Conservation (phyloP, 2,329 filamentous ascomycete genomes). For the Sporothrix brunneoviolacea region DNA sequence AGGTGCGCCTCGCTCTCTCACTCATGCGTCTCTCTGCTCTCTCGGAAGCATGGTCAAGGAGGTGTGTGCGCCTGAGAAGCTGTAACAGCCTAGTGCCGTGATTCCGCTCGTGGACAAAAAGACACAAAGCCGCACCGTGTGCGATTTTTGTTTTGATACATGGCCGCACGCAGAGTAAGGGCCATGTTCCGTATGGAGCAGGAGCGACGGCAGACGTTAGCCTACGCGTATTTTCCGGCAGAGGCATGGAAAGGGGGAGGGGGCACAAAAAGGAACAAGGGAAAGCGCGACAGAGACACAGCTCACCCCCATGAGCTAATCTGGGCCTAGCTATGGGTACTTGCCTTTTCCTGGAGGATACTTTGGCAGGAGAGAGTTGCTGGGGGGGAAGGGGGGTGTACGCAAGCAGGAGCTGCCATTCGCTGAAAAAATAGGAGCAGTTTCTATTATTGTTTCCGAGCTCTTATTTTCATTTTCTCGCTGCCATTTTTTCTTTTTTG, state of each 20-base stretch:
- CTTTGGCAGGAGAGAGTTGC: not conserved
- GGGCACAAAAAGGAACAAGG: not conserved
- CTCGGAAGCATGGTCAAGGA: too few relatives aligned
- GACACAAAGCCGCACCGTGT: conserved; percentile 2
- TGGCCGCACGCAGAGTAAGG: not conserved
- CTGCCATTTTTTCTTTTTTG: not conserved
- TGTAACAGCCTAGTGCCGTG: too few relatives aligned
- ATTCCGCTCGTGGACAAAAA: not conserved
- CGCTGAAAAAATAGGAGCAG: conserved; percentile 6
- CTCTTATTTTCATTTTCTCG: not conserved
- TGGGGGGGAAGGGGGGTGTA: conserved; percentile 6
- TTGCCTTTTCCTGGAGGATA: not conserved
- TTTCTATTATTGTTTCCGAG: not conserved
- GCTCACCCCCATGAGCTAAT: not conserved
- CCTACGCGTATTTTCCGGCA: not conserved
- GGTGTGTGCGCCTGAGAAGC: too few relatives aligned
- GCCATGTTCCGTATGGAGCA: not conserved
- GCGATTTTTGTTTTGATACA: not conserved
- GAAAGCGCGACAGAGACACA: not conserved
- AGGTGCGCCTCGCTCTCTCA: too few relatives aligned
- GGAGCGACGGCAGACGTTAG: not conserved
- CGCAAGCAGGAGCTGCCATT: conserved; percentile 5
- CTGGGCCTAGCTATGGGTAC: not conserved
- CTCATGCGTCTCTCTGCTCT: too few relatives aligned
- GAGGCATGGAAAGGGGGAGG: not conserved